Percentiles rank a stretch among this genome's conserved stretches.
Evolutionary conservation across 257 asterid genomes (phyloP).

Genomic region (Phtheirospermum japonicum): DNA sequence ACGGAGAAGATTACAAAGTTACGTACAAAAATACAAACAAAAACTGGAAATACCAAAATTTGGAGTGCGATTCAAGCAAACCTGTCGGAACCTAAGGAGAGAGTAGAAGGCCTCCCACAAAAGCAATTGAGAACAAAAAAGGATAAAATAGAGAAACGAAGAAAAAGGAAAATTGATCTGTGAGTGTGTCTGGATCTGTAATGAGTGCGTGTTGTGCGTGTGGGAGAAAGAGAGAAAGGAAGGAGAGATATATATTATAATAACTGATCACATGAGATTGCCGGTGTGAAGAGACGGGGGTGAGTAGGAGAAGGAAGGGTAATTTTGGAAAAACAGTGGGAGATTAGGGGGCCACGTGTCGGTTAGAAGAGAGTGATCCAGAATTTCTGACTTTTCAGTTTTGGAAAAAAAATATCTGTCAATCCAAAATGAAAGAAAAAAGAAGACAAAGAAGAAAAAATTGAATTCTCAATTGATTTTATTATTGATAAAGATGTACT

Average conservation of each 20-base stretch:
- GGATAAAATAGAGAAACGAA: background rate
- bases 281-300: conserved; percentile 62
- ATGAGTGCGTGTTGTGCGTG: conserved; percentile 24
- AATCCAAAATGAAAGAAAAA: too few relatives aligned
- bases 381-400: too few relatives aligned
- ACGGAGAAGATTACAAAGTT: conserved; percentile 1
- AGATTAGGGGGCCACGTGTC: conserved; percentile 46
- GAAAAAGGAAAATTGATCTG: background rate
- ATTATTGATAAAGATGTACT: too few relatives aligned
- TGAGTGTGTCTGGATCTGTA: conserved; percentile 36
- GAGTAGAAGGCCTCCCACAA: conserved; percentile 40
- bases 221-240: background rate
- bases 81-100: conserved; percentile 42
- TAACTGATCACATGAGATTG: conserved; percentile 59
- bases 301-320: conserved; percentile 75
- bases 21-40: conserved; percentile 10
- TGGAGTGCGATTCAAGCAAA: conserved; percentile 31
- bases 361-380: too few relatives aligned
- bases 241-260: background rate
- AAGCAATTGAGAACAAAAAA: background rate
- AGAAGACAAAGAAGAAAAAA: too few relatives aligned
- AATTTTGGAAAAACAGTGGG: conserved; percentile 22
- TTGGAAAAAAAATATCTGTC: too few relatives aligned
- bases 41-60: conserved; percentile 2
- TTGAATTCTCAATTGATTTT: too few relatives aligned